Base-by-base conservation (phyloP, 2,329 filamentous ascomycete genomes). In the Trichoderma polysporum region DNA sequence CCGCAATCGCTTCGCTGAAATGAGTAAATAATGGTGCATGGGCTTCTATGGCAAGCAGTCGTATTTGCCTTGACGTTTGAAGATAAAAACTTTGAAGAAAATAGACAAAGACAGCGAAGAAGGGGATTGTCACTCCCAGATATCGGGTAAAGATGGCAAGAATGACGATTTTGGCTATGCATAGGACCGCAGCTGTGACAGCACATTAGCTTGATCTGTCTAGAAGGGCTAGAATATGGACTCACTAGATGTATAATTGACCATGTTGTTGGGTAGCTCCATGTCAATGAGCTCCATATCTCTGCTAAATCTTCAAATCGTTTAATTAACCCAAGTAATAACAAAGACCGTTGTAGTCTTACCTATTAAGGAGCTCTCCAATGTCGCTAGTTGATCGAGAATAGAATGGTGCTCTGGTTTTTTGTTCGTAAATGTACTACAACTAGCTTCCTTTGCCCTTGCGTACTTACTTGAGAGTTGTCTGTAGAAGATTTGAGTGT, bases 81-180 rank as follows among this genome's bases (percentile, higher is more conserved):
- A 70, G 58, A 62, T 74, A 74, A 41, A 71, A 71, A 7, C 39
- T 61, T 27, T 74, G 73, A 7, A 74, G 19, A 10, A 69, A 62
- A 31, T 39, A 65, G 27, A 69, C 15, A 45, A 49, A 22, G 6
- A n/a, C 9, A 4, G 56, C 56, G 22, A 68, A 60, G 19, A 69
- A 27, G 12, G 68, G 68, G 3, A 69, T 56, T 15, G 66, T 64
- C 7, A 62, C 61, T 12, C 47, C 54, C 1, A 68, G 54, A 22
- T 69, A 69, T 19, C 57, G 56, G n/a, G 45, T 56, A 15, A 68
- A 68, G 10, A 68, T 33, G 15, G 66, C 53, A 1, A 66, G 37
- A 4, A 68, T 45, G 22, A 66, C 33, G 45, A 59, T 47, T 57
- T 56, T 64, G 31, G 59, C 39, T 25, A 64, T 4, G 10, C 50